Conservation (phyloP, 495 filamentous ascomycete genomes). For the Peziza echinospora region DNA sequence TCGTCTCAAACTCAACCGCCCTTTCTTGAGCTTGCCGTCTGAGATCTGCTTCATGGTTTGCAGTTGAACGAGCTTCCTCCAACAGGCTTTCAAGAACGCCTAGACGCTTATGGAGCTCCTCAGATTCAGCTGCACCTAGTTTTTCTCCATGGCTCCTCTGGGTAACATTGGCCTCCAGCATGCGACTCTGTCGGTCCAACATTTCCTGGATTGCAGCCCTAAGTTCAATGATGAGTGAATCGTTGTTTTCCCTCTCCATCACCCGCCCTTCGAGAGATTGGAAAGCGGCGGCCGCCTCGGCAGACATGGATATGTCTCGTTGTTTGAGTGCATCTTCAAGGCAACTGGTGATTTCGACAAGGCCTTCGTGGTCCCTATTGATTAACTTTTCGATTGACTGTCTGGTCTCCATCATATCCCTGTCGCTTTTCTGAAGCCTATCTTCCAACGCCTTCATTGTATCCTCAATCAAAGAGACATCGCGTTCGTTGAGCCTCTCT, state of each 20-base stretch:
- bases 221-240: conserved; percentile 4
- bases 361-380: conserved; percentile 8
- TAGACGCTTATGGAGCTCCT: conserved; percentile 10
- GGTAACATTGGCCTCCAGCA: not conserved
- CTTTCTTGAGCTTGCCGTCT: conserved; percentile 14
- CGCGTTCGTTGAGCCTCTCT: not conserved
- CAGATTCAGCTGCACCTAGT: conserved; percentile 5
- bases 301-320: not conserved
- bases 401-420: conserved; percentile 7
- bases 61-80: not conserved
- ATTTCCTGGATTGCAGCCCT: conserved; percentile 5
- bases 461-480: not conserved
- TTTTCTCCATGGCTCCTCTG: too few species aligned
- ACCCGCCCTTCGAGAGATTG: not conserved
- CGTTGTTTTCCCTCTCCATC: not conserved
- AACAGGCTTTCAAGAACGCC: conserved; percentile 13
- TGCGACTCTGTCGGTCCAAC: conserved; percentile 4
- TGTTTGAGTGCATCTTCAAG: not conserved
- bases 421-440: not conserved
- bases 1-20: conserved; percentile 14
- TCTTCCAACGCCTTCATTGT: not conserved
- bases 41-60: conserved; percentile 6
- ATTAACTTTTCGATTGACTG: conserved; percentile 10
- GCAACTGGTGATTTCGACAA: conserved; percentile 1
- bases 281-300: not conserved